A percentile compares a stretch with the other conserved stretches of the same genome.
phyloP scores from a whole-genome alignment of 306 rosid genomes.

The Lupinus albus region DNA sequence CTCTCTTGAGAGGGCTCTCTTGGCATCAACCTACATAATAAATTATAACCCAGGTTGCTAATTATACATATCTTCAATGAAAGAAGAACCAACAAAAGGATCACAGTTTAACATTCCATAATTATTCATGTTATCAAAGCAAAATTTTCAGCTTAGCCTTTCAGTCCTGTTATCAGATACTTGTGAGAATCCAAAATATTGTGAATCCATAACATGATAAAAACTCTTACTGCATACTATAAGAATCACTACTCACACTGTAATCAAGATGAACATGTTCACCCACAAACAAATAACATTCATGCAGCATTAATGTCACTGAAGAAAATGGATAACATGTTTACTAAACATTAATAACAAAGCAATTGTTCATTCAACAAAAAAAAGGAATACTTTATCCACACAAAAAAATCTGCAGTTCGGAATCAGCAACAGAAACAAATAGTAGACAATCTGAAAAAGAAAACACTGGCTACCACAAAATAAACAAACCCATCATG shows the following conservation, averaged over 20 bases:
- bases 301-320: not conserved
- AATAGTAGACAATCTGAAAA: not conserved
- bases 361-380: not conserved
- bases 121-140: conserved; percentile 3
- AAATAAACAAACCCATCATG: too few relatives aligned
- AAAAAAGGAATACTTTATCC: too few relatives aligned
- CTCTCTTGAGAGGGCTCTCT: conserved; percentile 96
- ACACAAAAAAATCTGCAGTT: not conserved
- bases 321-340: conserved; percentile 12
- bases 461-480: not conserved
- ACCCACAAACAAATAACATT: not conserved
- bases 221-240: not conserved
- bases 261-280: not conserved
- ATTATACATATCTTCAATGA: conserved; percentile 21
- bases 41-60: conserved; percentile 39
- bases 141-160: not conserved
- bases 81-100: not conserved
- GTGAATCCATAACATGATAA: not conserved
- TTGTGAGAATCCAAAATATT: conserved; percentile 4
- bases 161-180: conserved; percentile 3
- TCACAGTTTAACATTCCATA: conserved; percentile 15
- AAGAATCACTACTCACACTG: not conserved
- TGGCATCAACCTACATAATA: conserved; percentile 85
- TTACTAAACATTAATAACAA: not conserved
- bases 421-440: conserved; percentile 20